These are phyloP conservation scores for Corallochytrium limacisporum DNA, from an alignment of 78 protist genomes.

Conservation along the genomic window DNA sequence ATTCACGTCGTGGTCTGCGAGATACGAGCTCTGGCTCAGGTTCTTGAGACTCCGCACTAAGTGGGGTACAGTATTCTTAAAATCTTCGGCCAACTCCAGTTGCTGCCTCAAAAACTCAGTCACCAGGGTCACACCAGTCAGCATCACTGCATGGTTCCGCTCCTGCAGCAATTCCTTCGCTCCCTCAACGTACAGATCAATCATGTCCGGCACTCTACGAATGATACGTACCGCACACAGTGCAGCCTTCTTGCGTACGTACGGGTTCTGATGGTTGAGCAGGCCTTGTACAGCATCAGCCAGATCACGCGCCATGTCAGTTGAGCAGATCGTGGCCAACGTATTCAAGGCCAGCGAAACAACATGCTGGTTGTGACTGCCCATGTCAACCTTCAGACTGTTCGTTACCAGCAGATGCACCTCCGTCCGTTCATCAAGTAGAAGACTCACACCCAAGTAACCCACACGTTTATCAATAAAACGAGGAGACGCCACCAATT, in stretches of 20 bases:
- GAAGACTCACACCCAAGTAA: slow-evolving; percentile 78
- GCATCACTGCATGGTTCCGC: slow-evolving; percentile 69
- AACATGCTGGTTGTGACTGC: slow-evolving; percentile 39
- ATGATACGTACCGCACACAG: slow-evolving; percentile 78
- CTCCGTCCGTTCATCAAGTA: slow-evolving; percentile 88
- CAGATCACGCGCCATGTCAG: slow-evolving; percentile 87
- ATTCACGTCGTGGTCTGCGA: slow-evolving; percentile 85
- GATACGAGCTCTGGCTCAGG: slow-evolving; percentile 57
- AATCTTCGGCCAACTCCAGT: not conserved
- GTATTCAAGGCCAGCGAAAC: slow-evolving; percentile 81
- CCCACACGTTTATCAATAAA: slow-evolving; percentile 91
- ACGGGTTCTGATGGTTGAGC: slow-evolving; percentile 54
- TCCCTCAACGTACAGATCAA: slow-evolving; percentile 60
- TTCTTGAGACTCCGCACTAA: slow-evolving; percentile 47
- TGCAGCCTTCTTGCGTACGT: slow-evolving; percentile 80
- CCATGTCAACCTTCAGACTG: slow-evolving; percentile 50
- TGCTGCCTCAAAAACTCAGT: slow-evolving; percentile 53
- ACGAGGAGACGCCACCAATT: slow-evolving; percentile 68
- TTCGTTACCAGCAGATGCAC: slow-evolving; percentile 85
- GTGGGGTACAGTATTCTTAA: slow-evolving; percentile 7
- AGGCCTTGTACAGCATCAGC: slow-evolving; percentile 81
- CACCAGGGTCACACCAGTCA: slow-evolving; percentile 61
- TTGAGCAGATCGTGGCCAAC: slow-evolving; percentile 82
- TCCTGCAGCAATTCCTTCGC: slow-evolving; percentile 33
- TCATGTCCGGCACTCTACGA: slow-evolving; percentile 59